These are phyloP conservation scores for Vigna radiata DNA, from an alignment of 306 rosid genomes.

Conservation along the genomic window DNA sequence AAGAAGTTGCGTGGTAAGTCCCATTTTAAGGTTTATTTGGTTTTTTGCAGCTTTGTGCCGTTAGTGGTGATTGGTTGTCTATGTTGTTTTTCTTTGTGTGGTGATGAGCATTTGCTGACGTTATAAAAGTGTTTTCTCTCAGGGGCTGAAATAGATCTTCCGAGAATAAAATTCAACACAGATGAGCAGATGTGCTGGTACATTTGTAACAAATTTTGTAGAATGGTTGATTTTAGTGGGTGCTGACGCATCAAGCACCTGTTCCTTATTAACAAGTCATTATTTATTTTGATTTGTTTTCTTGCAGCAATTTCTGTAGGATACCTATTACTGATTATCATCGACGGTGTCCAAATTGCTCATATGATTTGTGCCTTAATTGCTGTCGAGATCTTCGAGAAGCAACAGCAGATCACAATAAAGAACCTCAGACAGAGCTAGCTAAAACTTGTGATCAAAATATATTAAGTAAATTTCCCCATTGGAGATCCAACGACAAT, in stretches of 20 bases:
- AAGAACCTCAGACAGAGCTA: constrained; percentile 51
- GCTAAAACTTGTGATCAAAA: constrained; percentile 53
- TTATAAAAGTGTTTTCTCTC: constrained; percentile 48
- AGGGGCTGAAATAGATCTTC: constrained; percentile 83
- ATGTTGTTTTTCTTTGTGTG: constrained; percentile 25
- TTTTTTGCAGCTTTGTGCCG: constrained; percentile 31
- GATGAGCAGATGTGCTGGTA: constrained; percentile 99
- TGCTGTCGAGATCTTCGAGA: constrained; percentile 90
- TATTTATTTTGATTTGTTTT: constrained; percentile 47
- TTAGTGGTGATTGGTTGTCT: constrained; percentile 25
- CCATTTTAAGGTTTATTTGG: constrained; percentile 38
- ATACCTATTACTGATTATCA: constrained; percentile 96
- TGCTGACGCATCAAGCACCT: constrained; percentile 19
- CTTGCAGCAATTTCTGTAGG: constrained; percentile 90
- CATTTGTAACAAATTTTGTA: constrained; percentile 12
- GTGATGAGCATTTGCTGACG: constrained; percentile 40
- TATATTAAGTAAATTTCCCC: constrained; percentile 62
- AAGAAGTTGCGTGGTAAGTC: constrained; percentile 79
- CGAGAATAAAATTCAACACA: constrained; percentile 86
- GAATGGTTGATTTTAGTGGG: constrained; percentile 38
- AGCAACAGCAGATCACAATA: constrained; percentile 55
- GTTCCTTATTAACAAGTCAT: constrained; percentile 24
- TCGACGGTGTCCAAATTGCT: constrained; percentile 81
- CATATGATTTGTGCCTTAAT: constrained; percentile 86
- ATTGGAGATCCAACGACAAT: constrained; percentile 76